These are phyloP conservation scores for Plasmopara viticola DNA, from an alignment of 352 stramenopile species.

Conservation along the genomic window DNA sequence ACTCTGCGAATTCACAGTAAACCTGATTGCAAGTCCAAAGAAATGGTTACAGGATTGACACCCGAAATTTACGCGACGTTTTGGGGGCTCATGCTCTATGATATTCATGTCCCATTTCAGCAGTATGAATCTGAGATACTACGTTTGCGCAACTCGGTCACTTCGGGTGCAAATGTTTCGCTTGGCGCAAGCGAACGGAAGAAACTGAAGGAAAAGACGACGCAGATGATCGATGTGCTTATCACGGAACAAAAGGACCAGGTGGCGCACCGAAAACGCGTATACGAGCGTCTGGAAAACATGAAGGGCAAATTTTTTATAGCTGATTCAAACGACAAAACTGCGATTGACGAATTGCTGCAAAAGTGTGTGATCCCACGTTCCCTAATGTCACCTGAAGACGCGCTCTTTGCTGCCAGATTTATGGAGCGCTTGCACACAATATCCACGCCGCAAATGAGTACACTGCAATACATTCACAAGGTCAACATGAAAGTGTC, in stretches of 20 bases:
- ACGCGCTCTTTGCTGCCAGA: constrained; percentile 78
- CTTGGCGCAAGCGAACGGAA: constrained; percentile 62
- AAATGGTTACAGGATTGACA: constrained; percentile 61
- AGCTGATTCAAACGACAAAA: constrained; percentile 34
- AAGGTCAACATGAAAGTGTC: constrained; percentile 73
- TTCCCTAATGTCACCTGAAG: constrained; percentile 71
- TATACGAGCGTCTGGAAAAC: constrained; percentile 68
- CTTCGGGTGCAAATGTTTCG: constrained; percentile 23
- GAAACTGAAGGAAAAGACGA: constrained; percentile 74
- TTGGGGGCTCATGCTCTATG: constrained; percentile 82
- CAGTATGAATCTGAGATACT: constrained; percentile 84
- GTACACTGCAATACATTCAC: constrained; percentile 77
- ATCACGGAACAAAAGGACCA: constrained; percentile 84
- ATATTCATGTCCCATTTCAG: constrained; percentile 80
- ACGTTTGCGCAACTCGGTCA: constrained; percentile 55
- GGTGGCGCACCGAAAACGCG: constrained; percentile 75
- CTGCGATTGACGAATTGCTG: constrained; percentile 58
- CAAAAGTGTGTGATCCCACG: constrained; percentile 78
- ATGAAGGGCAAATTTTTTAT: constrained; percentile 70
- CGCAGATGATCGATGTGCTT: constrained; percentile 74
- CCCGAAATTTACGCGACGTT: constrained; percentile 80
- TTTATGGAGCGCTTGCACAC: constrained; percentile 80
- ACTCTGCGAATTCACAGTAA: constrained; percentile 26
- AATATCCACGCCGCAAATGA: constrained; percentile 67
- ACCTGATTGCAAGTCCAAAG: constrained; percentile 18